Evolutionary conservation across 2,329 filamentous ascomycete species (phyloP), one percentile per base, ranked within the genome.

Genomic region (Pseudogymnoascus sp.): DNA sequence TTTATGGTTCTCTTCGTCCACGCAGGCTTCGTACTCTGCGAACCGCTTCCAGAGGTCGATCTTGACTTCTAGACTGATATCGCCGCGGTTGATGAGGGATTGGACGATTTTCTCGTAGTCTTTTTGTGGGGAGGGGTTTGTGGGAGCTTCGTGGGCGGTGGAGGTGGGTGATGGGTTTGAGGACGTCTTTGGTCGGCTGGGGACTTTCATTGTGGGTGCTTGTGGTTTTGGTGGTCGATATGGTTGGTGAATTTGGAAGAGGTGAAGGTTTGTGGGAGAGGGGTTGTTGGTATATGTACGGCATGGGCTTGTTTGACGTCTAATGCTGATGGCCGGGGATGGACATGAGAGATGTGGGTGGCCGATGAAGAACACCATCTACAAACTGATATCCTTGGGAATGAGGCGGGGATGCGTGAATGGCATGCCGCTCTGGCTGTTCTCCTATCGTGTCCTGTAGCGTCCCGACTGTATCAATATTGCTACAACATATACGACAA

Each of bases 41-140:
- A 57, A 57, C 5, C 51, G 51, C 7, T 57, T 57, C 51, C 51
- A 57, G 26, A 57, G 51, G n/a, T 57, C 26, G 29, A 57, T 57
- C 3, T 57, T 57, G 51, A 34, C n/a, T 4, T 57, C 26, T 12
- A 34, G 26, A 34, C 51, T 57, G 4, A 57, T 34, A 8, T 57
- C 29, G 1, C 8, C 10, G 26, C 51, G 26, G n/a, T 12, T n/a
- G 10, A 57, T 57, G 51, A 57, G 26, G 5, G 26, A 57, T 34
- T 57, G n/a, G 51, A 57, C 51, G 29, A 57, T 1, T 18, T 34
- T 31, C 21, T 57, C 18, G 51, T 57, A 57, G n/a, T 57, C 29
- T 18, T 57, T 34, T 7, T 29, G 51, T 0, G 11, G n/a, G 51
- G 10, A 12, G n/a, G 4, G 10, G 1, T 11, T 34, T 4, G n/a